phyloP scores from a whole-genome alignment of 2,329 filamentous ascomycete species.

The Alternaria sp. region DNA sequence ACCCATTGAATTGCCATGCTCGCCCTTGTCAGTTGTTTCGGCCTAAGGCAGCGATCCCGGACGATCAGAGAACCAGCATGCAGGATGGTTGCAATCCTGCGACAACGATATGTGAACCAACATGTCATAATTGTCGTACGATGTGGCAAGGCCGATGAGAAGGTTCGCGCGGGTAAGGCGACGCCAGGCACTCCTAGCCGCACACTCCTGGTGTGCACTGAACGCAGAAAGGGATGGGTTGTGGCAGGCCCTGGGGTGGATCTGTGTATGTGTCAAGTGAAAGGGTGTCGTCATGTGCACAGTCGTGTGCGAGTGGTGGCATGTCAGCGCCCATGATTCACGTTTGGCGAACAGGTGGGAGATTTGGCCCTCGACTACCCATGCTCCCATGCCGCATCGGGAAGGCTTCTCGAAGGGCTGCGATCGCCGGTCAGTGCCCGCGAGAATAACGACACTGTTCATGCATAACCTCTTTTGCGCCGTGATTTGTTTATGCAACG shows the following conservation, averaged over 20 bases:
- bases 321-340: conserved; percentile 15
- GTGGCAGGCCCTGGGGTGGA: neutral
- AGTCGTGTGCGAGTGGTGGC: neutral
- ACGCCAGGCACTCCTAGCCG: neutral
- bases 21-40: conserved; percentile 16
- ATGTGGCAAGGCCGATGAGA: neutral
- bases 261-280: conserved; percentile 20
- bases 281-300: conserved; percentile 18
- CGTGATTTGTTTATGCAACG: neutral
- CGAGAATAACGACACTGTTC: neutral
- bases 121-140: neutral
- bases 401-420: conserved; percentile 31
- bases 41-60: conserved; percentile 28
- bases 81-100: neutral
- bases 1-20: neutral
- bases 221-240: neutral
- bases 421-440: conserved; percentile 16
- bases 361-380: neutral
- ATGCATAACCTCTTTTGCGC: conserved; percentile 3
- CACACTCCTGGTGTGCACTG: neutral
- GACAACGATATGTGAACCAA: neutral
- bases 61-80: conserved; percentile 20
- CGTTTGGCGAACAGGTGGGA: conserved; percentile 32
- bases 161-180: neutral
- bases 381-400: conserved; percentile 13